Evolutionary conservation across 805 yeast species (phyloP).

Genomic region (Saccharomycopsis javanensis): DNA sequence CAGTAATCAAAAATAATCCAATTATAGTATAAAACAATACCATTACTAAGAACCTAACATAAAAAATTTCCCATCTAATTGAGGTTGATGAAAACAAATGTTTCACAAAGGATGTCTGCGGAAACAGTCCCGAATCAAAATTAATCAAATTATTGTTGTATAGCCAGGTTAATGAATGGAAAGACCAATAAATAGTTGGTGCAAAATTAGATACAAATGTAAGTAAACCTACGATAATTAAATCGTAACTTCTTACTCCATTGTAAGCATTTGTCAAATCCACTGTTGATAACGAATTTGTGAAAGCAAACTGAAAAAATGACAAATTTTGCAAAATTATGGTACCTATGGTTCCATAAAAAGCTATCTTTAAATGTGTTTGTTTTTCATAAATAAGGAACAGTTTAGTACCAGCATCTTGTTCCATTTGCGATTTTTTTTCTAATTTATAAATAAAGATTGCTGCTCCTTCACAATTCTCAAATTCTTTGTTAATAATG

Average conservation of each 20-base stretch:
- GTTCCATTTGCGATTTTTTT: constrained; percentile 5
- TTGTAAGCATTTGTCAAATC: constrained; percentile 89
- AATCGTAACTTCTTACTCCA: constrained; percentile 65
- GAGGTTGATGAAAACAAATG: constrained; percentile 14
- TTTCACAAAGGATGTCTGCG: neutral
- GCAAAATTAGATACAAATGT: constrained; percentile 81
- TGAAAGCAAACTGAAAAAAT: constrained; percentile 82
- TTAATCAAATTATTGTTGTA: constrained; percentile 19
- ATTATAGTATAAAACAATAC: constrained; percentile 50
- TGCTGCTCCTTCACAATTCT: neutral
- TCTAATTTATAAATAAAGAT: neutral
- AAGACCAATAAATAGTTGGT: constrained; percentile 72
- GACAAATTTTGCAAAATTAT: constrained; percentile 62
- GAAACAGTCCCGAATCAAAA: constrained; percentile 15
- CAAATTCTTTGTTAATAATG: constrained; percentile 6
- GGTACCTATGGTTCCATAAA: constrained; percentile 26
- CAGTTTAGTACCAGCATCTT: neutral
- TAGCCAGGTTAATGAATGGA: constrained; percentile 33
- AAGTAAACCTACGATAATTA: constrained; percentile 61
- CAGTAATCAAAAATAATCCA: constrained; percentile 47
- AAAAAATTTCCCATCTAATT: constrained; percentile 29
- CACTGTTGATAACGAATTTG: constrained; percentile 85
- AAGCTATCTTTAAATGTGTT: constrained; percentile 13
- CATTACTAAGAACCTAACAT: constrained; percentile 29
- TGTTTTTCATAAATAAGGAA: constrained; percentile 3